Conservation (phyloP, 2,329 filamentous ascomycete species). For the Pseudogymnoascus destructans region DNA sequence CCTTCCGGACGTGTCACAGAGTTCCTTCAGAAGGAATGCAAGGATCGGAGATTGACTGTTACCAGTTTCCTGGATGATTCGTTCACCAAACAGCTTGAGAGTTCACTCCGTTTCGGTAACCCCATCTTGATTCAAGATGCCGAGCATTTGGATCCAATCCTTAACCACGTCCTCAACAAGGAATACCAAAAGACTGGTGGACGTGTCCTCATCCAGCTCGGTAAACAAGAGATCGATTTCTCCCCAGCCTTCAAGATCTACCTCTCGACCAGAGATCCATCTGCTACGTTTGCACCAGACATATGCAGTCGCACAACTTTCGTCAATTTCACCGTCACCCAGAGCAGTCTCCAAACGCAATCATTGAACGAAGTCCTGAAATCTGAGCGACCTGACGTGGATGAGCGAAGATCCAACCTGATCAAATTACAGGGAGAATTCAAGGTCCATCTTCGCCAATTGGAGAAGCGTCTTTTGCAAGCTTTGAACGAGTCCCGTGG, state of each 20-base stretch:
- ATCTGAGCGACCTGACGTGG: constrained; percentile 91
- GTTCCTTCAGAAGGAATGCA: constrained; percentile 89
- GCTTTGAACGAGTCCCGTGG: constrained; percentile 94
- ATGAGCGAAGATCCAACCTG: constrained; percentile 88
- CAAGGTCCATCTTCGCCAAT: constrained; percentile 89
- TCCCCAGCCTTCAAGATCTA: constrained; percentile 94
- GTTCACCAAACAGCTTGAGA: constrained; percentile 96
- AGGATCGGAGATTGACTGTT: constrained; percentile 83
- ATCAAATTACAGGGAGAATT: constrained; percentile 99
- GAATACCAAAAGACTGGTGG: constrained; percentile 98
- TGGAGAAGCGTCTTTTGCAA: constrained; percentile 87
- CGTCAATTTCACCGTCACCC: constrained; percentile 98
- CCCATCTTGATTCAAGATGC: constrained; percentile 97
- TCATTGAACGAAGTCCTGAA: constrained; percentile 96
- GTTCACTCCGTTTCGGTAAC: constrained; percentile 91
- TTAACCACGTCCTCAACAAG: constrained; percentile 98
- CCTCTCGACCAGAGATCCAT: constrained; percentile 88
- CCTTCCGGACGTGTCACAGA: constrained; percentile 90
- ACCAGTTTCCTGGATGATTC: constrained; percentile 97
- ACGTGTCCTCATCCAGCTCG: constrained; percentile 93
- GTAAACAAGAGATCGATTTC: constrained; percentile 98
- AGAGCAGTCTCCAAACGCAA: constrained; percentile 96
- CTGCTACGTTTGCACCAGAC: constrained; percentile 87
- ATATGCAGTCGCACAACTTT: constrained; percentile 97
- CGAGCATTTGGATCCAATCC: constrained; percentile 88